Percentiles rank a stretch among this genome's conserved stretches.
phyloP scores from a whole-genome alignment of 2,329 filamentous ascomycete species.

The Xylariaceae sp. region DNA sequence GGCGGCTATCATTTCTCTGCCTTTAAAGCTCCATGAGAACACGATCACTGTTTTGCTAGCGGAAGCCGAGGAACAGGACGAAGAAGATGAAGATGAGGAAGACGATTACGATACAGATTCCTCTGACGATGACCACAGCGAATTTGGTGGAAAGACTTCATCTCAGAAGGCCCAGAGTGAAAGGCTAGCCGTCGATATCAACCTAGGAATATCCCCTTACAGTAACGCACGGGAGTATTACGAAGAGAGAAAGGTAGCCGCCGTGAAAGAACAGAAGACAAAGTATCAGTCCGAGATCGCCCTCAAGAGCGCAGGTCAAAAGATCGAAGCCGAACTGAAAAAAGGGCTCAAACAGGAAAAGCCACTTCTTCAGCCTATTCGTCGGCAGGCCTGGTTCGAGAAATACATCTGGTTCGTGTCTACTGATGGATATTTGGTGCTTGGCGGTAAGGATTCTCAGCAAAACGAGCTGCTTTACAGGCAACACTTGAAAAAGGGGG shows the following conservation, averaged over 20 bases:
- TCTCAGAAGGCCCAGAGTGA: constrained; percentile 45
- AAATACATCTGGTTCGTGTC: constrained; percentile 96
- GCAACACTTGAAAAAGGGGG: constrained; percentile 77
- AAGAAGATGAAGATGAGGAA: constrained; percentile 46
- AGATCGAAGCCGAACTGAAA: constrained; percentile 79
- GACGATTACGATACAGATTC: constrained; percentile 61
- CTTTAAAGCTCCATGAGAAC: constrained; percentile 86
- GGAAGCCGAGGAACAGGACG: constrained; percentile 57
- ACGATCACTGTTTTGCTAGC: constrained; percentile 73
- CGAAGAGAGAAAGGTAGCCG: constrained; percentile 78
- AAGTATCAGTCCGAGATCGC: constrained; percentile 74
- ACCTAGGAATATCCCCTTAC: constrained; percentile 77
- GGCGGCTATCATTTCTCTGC: constrained; percentile 78
- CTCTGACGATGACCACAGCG: constrained; percentile 54
- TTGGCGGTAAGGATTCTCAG: constrained; percentile 81
- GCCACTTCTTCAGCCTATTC: constrained; percentile 73
- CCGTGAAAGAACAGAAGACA: constrained; percentile 83
- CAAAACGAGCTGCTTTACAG: constrained; percentile 93
- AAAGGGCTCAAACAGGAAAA: constrained; percentile 90
- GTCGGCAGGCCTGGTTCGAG: constrained; percentile 89
- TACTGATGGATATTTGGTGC: constrained; percentile 87
- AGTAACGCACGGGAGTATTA: constrained; percentile 90
- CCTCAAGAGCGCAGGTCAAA: constrained; percentile 83
- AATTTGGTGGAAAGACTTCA: constrained; percentile 33
- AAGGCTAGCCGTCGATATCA: constrained; percentile 71